A percentile compares a stretch with the other conserved stretches of the same genome.
Conservation (phyloP, 129 eudicot genomes). For the Tagetes erecta region DNA sequence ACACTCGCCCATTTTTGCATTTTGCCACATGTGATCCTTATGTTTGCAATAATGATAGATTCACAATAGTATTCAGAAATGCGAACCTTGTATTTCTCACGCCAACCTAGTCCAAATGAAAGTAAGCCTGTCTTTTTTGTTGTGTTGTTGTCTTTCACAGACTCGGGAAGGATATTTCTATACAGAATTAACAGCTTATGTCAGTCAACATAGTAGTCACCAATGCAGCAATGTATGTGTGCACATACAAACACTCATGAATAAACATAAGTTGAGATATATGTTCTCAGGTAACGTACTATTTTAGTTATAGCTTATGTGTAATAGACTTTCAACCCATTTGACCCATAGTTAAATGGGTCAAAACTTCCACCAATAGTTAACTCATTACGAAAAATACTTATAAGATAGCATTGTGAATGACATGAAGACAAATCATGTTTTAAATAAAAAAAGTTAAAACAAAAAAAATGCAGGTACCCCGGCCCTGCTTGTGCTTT, state of each 20-base stretch:
- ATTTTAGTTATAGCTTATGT: background rate
- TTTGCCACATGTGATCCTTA: slow-evolving; percentile 6
- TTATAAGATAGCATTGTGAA: background rate
- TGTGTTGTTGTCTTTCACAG: slow-evolving; percentile 40
- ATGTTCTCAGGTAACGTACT: background rate
- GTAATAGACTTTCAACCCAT: background rate
- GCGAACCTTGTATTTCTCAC: slow-evolving; percentile 74
- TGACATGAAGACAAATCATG: slow-evolving; percentile 5
- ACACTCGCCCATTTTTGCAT: background rate
- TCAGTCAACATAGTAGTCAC: slow-evolving; percentile 2
- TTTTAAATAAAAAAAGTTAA: background rate
- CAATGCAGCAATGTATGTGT: slow-evolving; percentile 12
- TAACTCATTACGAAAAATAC: background rate
- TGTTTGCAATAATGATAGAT: background rate
- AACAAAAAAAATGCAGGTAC: slow-evolving; percentile 28
- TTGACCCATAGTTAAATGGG: background rate
- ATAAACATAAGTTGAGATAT: background rate
- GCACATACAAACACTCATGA: slow-evolving; percentile 8
- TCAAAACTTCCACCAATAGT: background rate
- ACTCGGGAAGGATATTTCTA: slow-evolving; percentile 44
- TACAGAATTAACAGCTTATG: slow-evolving; percentile 14
- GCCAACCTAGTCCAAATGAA: slow-evolving; percentile 93
- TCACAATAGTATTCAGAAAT: background rate
- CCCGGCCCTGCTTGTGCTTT: slow-evolving; percentile 54
- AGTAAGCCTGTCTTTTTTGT: slow-evolving; percentile 60